phyloP scores from a whole-genome alignment of 2,329 filamentous ascomycete genomes.

The Tolypocladium tropicale region DNA sequence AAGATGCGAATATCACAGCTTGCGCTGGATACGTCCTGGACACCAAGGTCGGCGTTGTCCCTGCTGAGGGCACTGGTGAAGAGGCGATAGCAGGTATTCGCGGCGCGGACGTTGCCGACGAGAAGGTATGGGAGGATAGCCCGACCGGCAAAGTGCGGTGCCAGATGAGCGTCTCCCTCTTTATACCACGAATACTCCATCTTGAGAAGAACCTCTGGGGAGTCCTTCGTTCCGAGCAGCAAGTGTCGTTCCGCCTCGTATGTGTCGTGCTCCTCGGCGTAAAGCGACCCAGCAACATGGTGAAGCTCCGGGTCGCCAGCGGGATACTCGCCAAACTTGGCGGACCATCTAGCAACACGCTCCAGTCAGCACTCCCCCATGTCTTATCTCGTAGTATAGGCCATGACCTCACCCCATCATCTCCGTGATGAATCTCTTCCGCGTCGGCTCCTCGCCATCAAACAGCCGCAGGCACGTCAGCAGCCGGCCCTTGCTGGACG shows the following conservation, averaged over 20 bases:
- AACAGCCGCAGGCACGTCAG: slow-evolving; percentile 75
- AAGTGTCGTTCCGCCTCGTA: slow-evolving; percentile 93
- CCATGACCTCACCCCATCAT: slow-evolving; percentile 53
- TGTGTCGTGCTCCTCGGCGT: slow-evolving; percentile 84
- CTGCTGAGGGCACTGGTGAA: slow-evolving; percentile 31
- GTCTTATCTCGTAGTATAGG: neutral
- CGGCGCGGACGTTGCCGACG: slow-evolving; percentile 80
- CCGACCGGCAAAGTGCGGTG: slow-evolving; percentile 75
- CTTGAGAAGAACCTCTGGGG: slow-evolving; percentile 65
- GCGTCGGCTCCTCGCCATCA: slow-evolving; percentile 70
- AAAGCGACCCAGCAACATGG: slow-evolving; percentile 78
- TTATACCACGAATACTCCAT: slow-evolving; percentile 94
- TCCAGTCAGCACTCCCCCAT: slow-evolving; percentile 4
- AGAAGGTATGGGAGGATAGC: slow-evolving; percentile 86
- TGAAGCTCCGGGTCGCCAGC: slow-evolving; percentile 91
- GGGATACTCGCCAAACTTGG: slow-evolving; percentile 75
- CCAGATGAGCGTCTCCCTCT: slow-evolving; percentile 78
- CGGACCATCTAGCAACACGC: slow-evolving; percentile 53
- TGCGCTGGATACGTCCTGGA: slow-evolving; percentile 71
- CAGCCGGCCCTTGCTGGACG: slow-evolving; percentile 62
- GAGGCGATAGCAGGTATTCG: slow-evolving; percentile 69
- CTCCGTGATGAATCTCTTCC: slow-evolving; percentile 86
- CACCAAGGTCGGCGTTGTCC: slow-evolving; percentile 45
- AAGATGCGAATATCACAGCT: slow-evolving; percentile 71
- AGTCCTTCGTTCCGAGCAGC: slow-evolving; percentile 79